Base-by-base conservation (phyloP, 129 eudicot genomes). In the Pseudognaphalium luteoalbum region DNA sequence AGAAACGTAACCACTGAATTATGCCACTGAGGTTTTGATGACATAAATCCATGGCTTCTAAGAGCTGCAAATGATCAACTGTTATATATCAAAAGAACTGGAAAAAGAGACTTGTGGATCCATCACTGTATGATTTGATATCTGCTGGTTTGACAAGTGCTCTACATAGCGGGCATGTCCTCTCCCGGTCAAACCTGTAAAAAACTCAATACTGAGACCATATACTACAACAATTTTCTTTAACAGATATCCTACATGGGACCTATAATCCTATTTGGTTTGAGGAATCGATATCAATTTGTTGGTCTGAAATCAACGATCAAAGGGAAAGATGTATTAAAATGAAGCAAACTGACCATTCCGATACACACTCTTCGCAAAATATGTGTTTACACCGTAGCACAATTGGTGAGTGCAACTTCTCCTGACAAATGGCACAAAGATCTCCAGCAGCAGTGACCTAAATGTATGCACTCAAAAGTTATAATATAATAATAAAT, bases 321-420 rank as follows among this genome's bases (percentile, higher is more conserved):
- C 21, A 56, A 19, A 5, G 25, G 3, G 25, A 6, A 17, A 16
- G 15, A 56, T 5, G 3, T 1, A 56, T 56, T 25, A 3, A 10
- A 21, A 44, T 19, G 21, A 64, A 34, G 68, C 66, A 76, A 68
- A 62, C 89, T 69, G 15, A 86, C 90, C 90, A 86, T 83, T 86
- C 87, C 12, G 87, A 81, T 54, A 83, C 90, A 73, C 90, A 86
- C 72, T 86, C 90, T 74, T 86, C 90, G 14, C 90, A 86, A 52
- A 82, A 86, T 59, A 82, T 83, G 81, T 86, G 90, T 77, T 83
- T 76, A 73, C 90, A 86, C 22, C 73, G 29, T 62, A 86, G 77
- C 70, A 80, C 60, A 28, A 86, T 86, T 16, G 90, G 90, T 44
- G 90, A 71, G 19, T 78, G 85, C 79, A 86, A 39, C 68, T 84